phyloP scores from a whole-genome alignment of 164 flowering plant species.

The Litsea cubeba region DNA sequence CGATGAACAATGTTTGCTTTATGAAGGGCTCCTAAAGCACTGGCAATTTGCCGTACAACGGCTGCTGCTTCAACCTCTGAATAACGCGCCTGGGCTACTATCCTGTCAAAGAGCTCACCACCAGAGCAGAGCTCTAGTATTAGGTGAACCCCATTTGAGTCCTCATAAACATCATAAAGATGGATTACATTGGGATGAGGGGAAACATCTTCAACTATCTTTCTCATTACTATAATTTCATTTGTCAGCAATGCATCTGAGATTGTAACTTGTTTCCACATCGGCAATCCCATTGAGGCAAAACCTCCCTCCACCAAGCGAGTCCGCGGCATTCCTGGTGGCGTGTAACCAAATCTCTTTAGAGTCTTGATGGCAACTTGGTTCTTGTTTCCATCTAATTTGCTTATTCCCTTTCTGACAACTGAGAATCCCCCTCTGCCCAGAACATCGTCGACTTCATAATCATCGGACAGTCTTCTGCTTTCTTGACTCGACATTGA shows the following conservation, averaged over 20 bases:
- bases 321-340: conserved; percentile 11
- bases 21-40: conserved; percentile 53
- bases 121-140: conserved; percentile 73
- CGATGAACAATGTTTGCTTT: conserved; percentile 55
- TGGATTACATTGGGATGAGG: conserved; percentile 69
- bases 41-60: conserved; percentile 55
- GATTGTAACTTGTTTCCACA: conserved; percentile 41
- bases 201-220: conserved; percentile 62
- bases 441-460: conserved; percentile 43
- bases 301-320: conserved; percentile 15
- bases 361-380: conserved; percentile 72
- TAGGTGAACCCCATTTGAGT: conserved; percentile 53
- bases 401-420: conserved; percentile 48
- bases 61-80: conserved; percentile 54
- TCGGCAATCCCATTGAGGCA: conserved; percentile 18
- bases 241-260: conserved; percentile 71
- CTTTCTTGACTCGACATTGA: conserved; percentile 43
- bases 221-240: conserved; percentile 66
- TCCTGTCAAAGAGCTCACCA: conserved; percentile 75
- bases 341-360: conserved; percentile 30
- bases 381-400: conserved; percentile 15
- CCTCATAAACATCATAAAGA: conserved; percentile 65
- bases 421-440: conserved; percentile 78
- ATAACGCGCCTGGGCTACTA: conserved; percentile 54
- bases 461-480: conserved; percentile 47